These are phyloP conservation scores for Jaltomata sinuosa DNA, from an alignment of 257 asterid genomes.

Conservation along the genomic window DNA sequence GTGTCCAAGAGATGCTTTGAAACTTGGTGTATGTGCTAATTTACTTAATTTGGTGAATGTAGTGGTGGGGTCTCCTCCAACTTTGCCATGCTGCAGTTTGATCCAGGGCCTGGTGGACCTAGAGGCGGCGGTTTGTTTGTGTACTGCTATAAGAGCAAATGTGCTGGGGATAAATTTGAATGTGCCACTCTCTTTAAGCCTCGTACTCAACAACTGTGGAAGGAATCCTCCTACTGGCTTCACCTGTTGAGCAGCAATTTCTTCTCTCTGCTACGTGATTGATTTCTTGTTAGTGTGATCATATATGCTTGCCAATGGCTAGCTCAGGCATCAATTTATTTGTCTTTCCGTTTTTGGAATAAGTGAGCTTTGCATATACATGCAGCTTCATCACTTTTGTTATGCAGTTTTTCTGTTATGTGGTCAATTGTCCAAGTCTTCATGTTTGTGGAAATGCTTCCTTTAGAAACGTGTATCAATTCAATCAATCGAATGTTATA, in stretches of 20 bases:
- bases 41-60: slow-evolving; percentile 6
- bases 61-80: slow-evolving; percentile 12
- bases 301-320: neutral
- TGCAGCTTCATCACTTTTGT: neutral
- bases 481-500: too few relatives aligned
- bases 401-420: neutral
- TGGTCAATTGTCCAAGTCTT: neutral
- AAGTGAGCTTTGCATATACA: neutral
- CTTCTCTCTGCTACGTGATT: neutral
- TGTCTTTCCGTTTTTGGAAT: neutral
- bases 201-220: neutral
- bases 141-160: neutral
- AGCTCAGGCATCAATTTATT: neutral
- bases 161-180: neutral
- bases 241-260: neutral
- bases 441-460: too few relatives aligned
- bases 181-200: neutral
- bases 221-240: neutral
- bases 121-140: neutral
- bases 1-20: slow-evolving; percentile 16
- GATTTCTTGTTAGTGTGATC: neutral
- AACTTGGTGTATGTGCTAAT: slow-evolving; percentile 21
- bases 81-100: slow-evolving; percentile 14
- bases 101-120: slow-evolving; percentile 13
- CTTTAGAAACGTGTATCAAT: too few relatives aligned